Base-by-base conservation (phyloP, 345 rosid species). In the Brassica cretica region DNA sequence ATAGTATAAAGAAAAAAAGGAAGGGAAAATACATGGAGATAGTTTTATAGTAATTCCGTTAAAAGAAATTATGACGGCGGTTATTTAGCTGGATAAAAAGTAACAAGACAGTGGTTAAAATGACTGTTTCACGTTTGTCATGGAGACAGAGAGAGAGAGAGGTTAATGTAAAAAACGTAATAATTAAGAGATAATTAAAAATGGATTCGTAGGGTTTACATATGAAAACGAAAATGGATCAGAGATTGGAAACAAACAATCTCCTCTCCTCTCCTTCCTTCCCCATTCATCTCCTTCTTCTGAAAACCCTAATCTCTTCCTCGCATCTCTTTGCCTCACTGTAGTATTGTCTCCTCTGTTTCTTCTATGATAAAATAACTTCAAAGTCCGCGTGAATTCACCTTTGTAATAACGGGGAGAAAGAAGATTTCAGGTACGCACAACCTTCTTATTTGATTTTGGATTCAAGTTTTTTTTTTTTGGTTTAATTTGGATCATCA, bases 141-240 rank as follows among this genome's bases (percentile, higher is more conserved):
- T 8, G 55, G 55, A 46, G 55, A 46, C 16, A 44, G 14, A 44
- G n/a, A 41, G 49, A 41, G 2, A 41, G 9, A 41, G 53, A 4
- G 55, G 55, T 46, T 14, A 70, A 59, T 30, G 66, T 59, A 75
- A 67, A 63, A 56, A 11, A 62, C 55, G 55, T 46, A 71, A 30
- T 0, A 60, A 32, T 73, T 60, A 66, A 68, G 39, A 66, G 82
- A 61, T 8, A 67, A 73, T 49, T 11, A 79, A 19, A 64, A 64
- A 46, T 9, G 14, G 68, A 80, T 70, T 55, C 8, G 68, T 80
- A 80, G 79, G 79, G 79, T 75, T 80, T 80, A 56, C 72, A 70
- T 80, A 80, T 80, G 75, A 74, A 80, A 80, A 55, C 44, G 18
- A 74, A 64, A 74, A 64, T 44, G 76, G 81, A 72, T 72, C 73